Base-by-base conservation (phyloP, 2,329 filamentous ascomycete species). In the Xylariomycetidae sp. region DNA sequence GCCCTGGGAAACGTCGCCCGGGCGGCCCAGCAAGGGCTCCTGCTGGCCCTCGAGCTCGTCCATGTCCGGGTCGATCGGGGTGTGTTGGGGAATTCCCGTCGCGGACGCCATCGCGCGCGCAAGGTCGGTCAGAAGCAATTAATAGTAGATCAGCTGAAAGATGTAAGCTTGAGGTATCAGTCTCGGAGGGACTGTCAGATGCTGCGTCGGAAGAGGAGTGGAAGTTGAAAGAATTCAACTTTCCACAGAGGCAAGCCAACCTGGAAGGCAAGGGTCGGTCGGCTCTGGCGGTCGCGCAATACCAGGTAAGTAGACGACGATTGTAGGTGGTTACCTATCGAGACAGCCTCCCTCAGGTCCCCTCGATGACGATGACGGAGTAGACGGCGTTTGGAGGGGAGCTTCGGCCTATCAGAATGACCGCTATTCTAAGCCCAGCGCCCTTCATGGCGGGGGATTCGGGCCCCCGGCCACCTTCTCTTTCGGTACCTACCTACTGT, bases 51-150 rank as follows among this genome's bases (percentile, higher is more conserved):
- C 38, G 43, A 53, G 53, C 35, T 49, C 56, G 30, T 48, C 46
- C 37, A 56, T 53, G 35, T 62, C 56, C 31, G 62, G 59, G 42
- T 61, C 59, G 29, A 39, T 47, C 50, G 50, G 50, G 43, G 44
- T 34, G 25, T 59, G 58, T 47, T 80, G 68, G 16, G 81, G 79
- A 37, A 82, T 73, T 34, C 77, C 79, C 22, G 80, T 81, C 34
- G 78, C 71, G 40, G 80, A 85, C 19, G 81, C 73, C 82, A 87
- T 87, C 35, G 25, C n/a, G n/a, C n/a, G n/a, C n/a, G n/a, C n/a
- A n/a, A n/a, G n/a, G n/a, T n/a, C n/a, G n/a, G n/a, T 43, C 37
- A 40, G 19, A 37, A 39, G 38, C 29, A 32, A 33, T 26, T 40
- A 40, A 40, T 36, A 42, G 37, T 31, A n/a, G n/a, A n/a, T n/a